These are phyloP conservation scores for Wallacemonas sp. DNA, from an alignment of 208 protist species.

Conservation along the genomic window DNA sequence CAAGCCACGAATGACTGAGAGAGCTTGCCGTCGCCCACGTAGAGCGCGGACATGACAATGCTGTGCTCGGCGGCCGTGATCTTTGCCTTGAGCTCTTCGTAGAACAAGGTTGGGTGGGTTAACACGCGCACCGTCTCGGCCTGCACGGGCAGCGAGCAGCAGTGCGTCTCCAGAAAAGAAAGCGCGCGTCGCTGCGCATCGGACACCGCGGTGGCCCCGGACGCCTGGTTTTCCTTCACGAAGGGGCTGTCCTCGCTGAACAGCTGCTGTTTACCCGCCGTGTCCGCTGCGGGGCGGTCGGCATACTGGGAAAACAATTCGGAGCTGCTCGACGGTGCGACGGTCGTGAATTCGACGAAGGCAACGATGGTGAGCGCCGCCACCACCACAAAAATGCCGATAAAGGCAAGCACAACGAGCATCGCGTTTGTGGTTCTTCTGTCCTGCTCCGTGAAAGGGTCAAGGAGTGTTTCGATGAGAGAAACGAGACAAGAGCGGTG, in stretches of 20 bases:
- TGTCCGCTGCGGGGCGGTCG: neutral
- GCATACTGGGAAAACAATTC: slow-evolving; percentile 21
- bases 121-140: slow-evolving; percentile 49
- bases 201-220: neutral
- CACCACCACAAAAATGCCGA: slow-evolving; percentile 32
- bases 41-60: slow-evolving; percentile 82
- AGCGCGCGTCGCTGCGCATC: slow-evolving; percentile 45
- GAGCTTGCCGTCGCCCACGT: slow-evolving; percentile 79
- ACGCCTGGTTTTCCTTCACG: neutral
- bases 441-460: too few relatives aligned
- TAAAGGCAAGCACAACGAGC: slow-evolving; percentile 31
- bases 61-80: slow-evolving; percentile 40
- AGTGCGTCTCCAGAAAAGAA: slow-evolving; percentile 50
- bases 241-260: slow-evolving; percentile 1
- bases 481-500: too few relatives aligned
- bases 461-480: too few relatives aligned
- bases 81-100: slow-evolving; percentile 44
- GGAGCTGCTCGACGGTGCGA: slow-evolving; percentile 11
- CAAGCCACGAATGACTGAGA: slow-evolving; percentile 46
- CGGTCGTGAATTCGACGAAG: slow-evolving; percentile 29
- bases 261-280: neutral
- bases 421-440: too few relatives aligned
- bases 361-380: slow-evolving; percentile 24
- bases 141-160: slow-evolving; percentile 65
- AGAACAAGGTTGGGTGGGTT: slow-evolving; percentile 56